Conservation (phyloP, 2,329 filamentous ascomycete genomes). For the Scytalidium lignicola region DNA sequence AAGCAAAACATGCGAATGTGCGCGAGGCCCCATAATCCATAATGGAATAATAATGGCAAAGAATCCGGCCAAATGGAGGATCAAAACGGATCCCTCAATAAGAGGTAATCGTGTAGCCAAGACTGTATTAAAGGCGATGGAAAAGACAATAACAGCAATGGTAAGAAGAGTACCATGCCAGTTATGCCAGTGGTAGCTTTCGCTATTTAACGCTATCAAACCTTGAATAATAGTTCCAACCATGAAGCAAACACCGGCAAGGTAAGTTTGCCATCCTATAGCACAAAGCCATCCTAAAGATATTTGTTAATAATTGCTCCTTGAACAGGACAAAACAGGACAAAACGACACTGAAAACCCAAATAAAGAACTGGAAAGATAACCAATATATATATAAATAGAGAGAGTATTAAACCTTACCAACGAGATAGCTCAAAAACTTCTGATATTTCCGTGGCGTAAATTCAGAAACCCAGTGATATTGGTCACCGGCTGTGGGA, state of each 20-base stretch:
- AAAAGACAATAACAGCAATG: slow-evolving; percentile 33
- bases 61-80: slow-evolving; percentile 40
- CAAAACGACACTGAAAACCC: too few species aligned
- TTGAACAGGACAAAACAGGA: too few species aligned
- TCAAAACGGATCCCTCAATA: slow-evolving; percentile 37
- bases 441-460: slow-evolving; percentile 41
- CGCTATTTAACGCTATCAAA: slow-evolving; percentile 28
- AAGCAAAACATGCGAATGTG: slow-evolving; percentile 21
- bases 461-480: slow-evolving; percentile 28
- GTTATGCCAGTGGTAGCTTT: slow-evolving; percentile 28
- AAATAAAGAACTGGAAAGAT: too few species aligned
- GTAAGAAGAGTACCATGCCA: slow-evolving; percentile 38
- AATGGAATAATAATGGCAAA: slow-evolving; percentile 37
- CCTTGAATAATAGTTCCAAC: slow-evolving; percentile 39
- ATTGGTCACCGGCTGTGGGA: slow-evolving; percentile 52
- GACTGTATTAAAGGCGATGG: slow-evolving; percentile 38
- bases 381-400: too few species aligned
- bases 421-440: slow-evolving; percentile 46
- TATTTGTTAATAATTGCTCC: background rate
- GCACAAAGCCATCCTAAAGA: slow-evolving; percentile 38
- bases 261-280: slow-evolving; percentile 38
- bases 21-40: slow-evolving; percentile 19
- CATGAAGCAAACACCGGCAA: slow-evolving; percentile 35
- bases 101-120: slow-evolving; percentile 32
- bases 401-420: slow-evolving; percentile 17